Base-by-base conservation (phyloP, 2,329 filamentous ascomycete species). In the Seiridium unicorne region DNA sequence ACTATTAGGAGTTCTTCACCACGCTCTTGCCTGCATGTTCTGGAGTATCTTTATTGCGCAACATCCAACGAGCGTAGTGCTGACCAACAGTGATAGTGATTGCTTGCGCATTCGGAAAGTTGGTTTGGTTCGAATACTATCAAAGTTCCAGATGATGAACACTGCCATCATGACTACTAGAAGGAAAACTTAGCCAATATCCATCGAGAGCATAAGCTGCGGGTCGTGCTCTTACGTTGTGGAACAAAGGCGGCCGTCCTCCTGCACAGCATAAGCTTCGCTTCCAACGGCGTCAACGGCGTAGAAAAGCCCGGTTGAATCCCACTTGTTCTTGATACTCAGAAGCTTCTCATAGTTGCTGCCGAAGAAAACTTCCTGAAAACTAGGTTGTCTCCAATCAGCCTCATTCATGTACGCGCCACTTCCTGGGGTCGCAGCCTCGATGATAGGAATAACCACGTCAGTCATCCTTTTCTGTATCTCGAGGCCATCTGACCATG, bases 281-380 rank as follows among this genome's bases (percentile, higher is more conserved):
- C 74, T 77, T 0, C 79, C 79, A 4, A 81, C 77, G 13, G 69
- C 74, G 1, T 71, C 73, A 3, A 65, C 68, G n/a, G 74, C 77
- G 55, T 78, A 77, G 36, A 77, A 78, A 1, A 81, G 34, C 3
- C 65, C 66, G 2, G 69, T 31, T 4, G 75, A 67, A 66, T 80
- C 80, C 64, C 76, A 80, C 55, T 69, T 74, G 26, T 72, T 63
- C 72, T 83, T 82, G 36, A 82, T 69, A 0, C 26, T 51, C 31
- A 70, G n/a, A 40, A 78, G 61, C 5, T 61, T 59, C 1, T 59
- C 56, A 57, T 78, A 78, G 54, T 76, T 76, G 0, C 46, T 61
- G 4, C 76, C 77, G 61, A 69, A 78, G 61, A 77, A 78, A 1
- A 60, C 63, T 5, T 71, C 61, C 63, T 75, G 66, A 64, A 69